Percentiles rank a stretch among this genome's conserved stretches.
These are phyloP conservation scores for Acacia melanoxylon DNA, from an alignment of 306 rosid genomes.

Conservation along the genomic window DNA sequence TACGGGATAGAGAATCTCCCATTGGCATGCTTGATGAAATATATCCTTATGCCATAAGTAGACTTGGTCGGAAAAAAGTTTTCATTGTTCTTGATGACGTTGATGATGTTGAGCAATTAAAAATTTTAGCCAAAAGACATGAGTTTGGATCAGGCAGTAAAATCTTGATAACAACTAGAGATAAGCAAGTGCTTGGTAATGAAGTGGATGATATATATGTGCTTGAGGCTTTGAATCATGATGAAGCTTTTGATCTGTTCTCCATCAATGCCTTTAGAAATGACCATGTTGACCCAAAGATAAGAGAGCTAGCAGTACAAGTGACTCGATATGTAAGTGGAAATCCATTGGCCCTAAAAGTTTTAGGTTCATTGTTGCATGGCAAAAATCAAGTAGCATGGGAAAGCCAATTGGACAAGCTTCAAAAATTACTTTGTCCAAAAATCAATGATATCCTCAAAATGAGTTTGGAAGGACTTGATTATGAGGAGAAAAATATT, in stretches of 20 bases:
- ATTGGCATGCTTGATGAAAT: not conserved
- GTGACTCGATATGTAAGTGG: not conserved
- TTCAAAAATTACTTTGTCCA: not conserved
- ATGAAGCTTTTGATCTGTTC: not conserved
- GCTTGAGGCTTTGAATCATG: not conserved
- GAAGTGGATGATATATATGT: not conserved
- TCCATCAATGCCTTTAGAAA: not conserved
- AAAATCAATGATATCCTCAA: not conserved
- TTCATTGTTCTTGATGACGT: not conserved
- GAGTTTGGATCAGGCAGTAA: not conserved
- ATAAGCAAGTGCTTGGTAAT: not conserved
- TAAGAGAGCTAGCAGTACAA: not conserved
- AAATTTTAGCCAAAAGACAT: not conserved
- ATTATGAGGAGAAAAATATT: not conserved
- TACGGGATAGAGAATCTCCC: not conserved
- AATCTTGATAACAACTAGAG: not conserved
- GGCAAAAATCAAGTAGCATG: not conserved
- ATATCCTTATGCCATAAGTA: not conserved
- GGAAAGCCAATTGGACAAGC: not conserved
- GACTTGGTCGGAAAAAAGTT: not conserved
- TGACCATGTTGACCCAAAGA: not conserved
- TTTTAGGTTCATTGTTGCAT: not conserved
- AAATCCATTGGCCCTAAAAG: conserved; percentile 3
- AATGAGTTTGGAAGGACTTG: not conserved
- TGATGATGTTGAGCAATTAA: not conserved